Percentiles rank a stretch among this genome's conserved stretches.
These are phyloP conservation scores for Apiospora saccharicola DNA, from an alignment of 2,329 filamentous ascomycete species.

Conservation along the genomic window DNA sequence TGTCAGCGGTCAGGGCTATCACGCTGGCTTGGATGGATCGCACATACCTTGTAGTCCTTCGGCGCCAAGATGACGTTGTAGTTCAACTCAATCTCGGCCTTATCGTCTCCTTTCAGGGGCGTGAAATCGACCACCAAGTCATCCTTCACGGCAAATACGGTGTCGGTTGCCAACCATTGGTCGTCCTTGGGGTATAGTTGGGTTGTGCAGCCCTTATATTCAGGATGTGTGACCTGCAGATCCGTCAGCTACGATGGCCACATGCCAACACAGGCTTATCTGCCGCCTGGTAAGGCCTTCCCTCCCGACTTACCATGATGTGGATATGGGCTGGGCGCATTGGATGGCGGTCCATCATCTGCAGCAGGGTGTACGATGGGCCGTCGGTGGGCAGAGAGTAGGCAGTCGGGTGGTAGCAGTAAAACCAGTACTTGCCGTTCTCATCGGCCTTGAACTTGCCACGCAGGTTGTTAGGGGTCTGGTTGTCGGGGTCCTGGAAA, in stretches of 20 bases:
- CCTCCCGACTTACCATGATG: slow-evolving; percentile 51
- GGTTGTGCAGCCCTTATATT: slow-evolving; percentile 75
- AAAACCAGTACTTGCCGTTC: slow-evolving; percentile 75
- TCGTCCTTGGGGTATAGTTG: slow-evolving; percentile 78
- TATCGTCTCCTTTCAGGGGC: slow-evolving; percentile 45
- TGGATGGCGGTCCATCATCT: slow-evolving; percentile 56
- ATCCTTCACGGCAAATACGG: slow-evolving; percentile 62
- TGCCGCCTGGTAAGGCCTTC: background rate
- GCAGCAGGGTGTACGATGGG: slow-evolving; percentile 50
- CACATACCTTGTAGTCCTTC: slow-evolving; percentile 54
- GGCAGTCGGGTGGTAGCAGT: slow-evolving; percentile 77
- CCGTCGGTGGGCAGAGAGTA: slow-evolving; percentile 75
- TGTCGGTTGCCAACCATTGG: slow-evolving; percentile 64
- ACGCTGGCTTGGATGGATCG: background rate
- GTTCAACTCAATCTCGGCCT: slow-evolving; percentile 41
- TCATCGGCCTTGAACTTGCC: slow-evolving; percentile 77
- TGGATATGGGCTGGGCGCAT: slow-evolving; percentile 60
- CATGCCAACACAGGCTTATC: background rate
- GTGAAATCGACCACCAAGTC: slow-evolving; percentile 59
- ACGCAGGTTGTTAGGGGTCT: slow-evolving; percentile 76
- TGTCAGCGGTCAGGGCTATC: background rate
- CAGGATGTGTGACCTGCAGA: slow-evolving; percentile 60
- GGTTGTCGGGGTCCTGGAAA: slow-evolving; percentile 76
- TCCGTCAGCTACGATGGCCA: background rate
- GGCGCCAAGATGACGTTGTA: slow-evolving; percentile 52